Evolutionary conservation across 2,329 filamentous ascomycete species (phyloP).

Genomic region (Coniochaeta sp.): DNA sequence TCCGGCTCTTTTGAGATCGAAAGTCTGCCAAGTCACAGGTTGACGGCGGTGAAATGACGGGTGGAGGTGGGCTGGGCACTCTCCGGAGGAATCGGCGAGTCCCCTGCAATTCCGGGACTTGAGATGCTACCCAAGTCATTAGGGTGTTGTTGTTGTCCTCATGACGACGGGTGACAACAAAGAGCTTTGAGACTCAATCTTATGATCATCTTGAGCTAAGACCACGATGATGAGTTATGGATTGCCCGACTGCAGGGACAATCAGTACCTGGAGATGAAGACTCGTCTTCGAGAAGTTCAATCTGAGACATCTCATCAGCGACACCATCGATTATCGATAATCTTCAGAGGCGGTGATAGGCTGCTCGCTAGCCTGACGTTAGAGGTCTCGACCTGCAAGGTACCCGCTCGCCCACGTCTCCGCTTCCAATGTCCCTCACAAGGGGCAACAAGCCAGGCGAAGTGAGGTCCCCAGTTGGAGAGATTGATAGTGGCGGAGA

Average conservation of each 20-base stretch:
- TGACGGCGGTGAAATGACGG: not conserved
- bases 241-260: too few relatives aligned
- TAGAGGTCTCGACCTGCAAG: conserved; percentile 3
- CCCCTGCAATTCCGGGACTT: conserved; percentile 2
- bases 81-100: not conserved
- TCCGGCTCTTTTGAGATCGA: not conserved
- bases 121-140: not conserved
- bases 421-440: not conserved
- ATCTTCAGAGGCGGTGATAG: not conserved
- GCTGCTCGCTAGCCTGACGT: not conserved
- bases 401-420: conserved; percentile 2
- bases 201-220: too few relatives aligned
- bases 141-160: not conserved
- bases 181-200: too few relatives aligned
- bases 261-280: too few relatives aligned
- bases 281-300: not conserved
- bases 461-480: not conserved
- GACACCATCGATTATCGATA: not conserved
- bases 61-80: conserved; percentile 1
- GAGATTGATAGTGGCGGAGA: not conserved
- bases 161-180: not conserved
- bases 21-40: not conserved
- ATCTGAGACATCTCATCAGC: not conserved
- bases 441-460: too few relatives aligned
- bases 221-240: too few relatives aligned